Percentiles rank a stretch among this genome's conserved stretches.
Evolutionary conservation across 139 green algal genomes (phyloP).

Genomic region (Nannochloris sp.): DNA sequence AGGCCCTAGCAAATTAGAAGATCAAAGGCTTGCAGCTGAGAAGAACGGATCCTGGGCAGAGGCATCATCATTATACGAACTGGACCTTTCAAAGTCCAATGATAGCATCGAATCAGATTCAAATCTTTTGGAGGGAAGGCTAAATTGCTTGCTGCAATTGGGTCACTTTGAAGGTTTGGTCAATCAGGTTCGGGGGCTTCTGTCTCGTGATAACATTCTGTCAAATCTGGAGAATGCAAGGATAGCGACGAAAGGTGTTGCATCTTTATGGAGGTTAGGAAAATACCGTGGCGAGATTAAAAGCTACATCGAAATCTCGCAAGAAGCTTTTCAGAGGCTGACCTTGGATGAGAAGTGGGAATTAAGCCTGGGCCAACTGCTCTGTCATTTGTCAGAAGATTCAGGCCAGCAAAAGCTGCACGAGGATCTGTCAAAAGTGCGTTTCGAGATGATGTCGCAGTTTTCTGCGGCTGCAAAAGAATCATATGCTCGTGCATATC

Average conservation of each 20-base stretch:
- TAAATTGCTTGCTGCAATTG: conserved; percentile 62
- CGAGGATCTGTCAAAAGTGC: conserved; percentile 32
- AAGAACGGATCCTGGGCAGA: conserved; percentile 81
- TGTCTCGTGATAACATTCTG: not conserved
- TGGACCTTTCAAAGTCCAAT: conserved; percentile 11
- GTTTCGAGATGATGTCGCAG: conserved; percentile 51
- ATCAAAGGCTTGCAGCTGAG: conserved; percentile 64
- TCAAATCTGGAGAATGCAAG: conserved; percentile 9
- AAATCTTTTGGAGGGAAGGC: conserved; percentile 25
- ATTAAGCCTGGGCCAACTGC: conserved; percentile 49
- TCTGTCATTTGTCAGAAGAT: conserved; percentile 38
- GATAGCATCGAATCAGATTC: not conserved
- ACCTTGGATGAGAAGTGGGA: conserved; percentile 48
- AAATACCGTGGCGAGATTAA: conserved; percentile 61
- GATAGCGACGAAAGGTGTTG: conserved; percentile 54
- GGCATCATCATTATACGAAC: conserved; percentile 77
- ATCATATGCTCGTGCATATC: conserved; percentile 81
- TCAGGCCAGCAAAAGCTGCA: conserved; percentile 3
- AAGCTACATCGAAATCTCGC: conserved; percentile 36
- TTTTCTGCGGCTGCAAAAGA: conserved; percentile 76
- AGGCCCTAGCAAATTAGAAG: conserved; percentile 41
- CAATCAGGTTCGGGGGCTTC: conserved; percentile 54
- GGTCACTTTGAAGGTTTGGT: conserved; percentile 74
- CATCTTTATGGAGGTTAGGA: not conserved
- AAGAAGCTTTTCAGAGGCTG: conserved; percentile 9